Conservation (phyloP, 1,284 basidiomycete species). For the Apiotrichum gracile region DNA sequence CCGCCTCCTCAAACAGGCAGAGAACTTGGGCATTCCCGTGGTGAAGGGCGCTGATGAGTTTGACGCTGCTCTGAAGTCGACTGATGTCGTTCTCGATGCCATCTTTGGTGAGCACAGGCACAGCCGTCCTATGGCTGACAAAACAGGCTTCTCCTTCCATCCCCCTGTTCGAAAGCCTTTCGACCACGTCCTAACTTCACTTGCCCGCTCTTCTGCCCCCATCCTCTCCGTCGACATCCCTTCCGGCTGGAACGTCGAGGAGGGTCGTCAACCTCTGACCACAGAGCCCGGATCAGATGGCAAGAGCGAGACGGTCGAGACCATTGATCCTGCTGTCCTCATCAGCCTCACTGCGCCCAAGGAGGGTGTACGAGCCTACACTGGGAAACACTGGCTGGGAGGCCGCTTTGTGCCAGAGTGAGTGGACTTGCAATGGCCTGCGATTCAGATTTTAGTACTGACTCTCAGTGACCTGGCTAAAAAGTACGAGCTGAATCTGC, state of each 20-base stretch:
- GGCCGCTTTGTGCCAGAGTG: constrained; percentile 86
- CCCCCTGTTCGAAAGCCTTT: constrained; percentile 84
- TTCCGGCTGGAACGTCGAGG: constrained; percentile 80
- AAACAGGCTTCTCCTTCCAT: constrained; percentile 79
- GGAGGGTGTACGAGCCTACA: constrained; percentile 69
- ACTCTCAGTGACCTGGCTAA: constrained; percentile 58
- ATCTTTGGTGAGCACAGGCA: constrained; percentile 63
- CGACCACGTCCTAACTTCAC: constrained; percentile 62
- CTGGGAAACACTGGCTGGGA: constrained; percentile 81
- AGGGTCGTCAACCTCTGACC: constrained; percentile 35
- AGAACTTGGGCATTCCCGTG: constrained; percentile 74
- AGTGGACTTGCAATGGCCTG: constrained; percentile 26
- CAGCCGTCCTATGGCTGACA: background rate
- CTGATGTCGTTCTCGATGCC: constrained; percentile 86
- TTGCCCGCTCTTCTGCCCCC: constrained; percentile 62
- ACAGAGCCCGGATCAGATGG: constrained; percentile 57
- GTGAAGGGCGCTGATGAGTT: constrained; percentile 56
- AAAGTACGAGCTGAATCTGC: constrained; percentile 69
- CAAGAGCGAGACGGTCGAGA: constrained; percentile 48
- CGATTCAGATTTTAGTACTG: background rate
- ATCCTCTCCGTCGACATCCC: constrained; percentile 93
- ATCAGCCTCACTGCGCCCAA: constrained; percentile 93
- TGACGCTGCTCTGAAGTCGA: constrained; percentile 53
- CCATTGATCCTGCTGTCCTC: constrained; percentile 68
- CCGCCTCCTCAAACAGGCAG: constrained; percentile 78